Evolutionary conservation across 2,329 filamentous ascomycete genomes (phyloP), one percentile per base, ranked within the genome.

Genomic region (Cryphonectria radicalis): DNA sequence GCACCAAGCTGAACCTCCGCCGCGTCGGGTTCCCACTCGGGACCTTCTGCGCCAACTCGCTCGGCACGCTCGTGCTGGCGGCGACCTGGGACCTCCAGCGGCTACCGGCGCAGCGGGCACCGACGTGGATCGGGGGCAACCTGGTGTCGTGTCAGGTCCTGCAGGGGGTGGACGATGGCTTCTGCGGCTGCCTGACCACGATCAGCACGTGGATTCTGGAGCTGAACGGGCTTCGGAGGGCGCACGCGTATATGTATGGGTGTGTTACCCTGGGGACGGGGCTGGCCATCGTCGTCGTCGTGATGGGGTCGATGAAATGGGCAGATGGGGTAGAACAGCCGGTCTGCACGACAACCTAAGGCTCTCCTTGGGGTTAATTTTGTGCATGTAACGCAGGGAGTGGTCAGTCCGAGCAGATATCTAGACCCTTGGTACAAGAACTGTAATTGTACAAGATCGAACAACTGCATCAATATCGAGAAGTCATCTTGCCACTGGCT

Each of bases 271-370:
- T 95, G 4, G 77, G 83, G 0, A 83, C 84, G 0, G 88, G 86
- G 2, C 77, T 94, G 70, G 84, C 83, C 19, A 74, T 91, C 19
- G 79, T 93, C 84, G 84, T 94, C 28, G 83, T 89, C 1, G 86
- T 95, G 25, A 93, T 95, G 90, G 93, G 93, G 0, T 90, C 90
- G 72, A 81, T 95, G 77, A 82, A 87, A 72, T 97, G 93, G 93
- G 91, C 35, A 1, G 3, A 50, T n/a, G 46, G 46, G 17, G 17
- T 50, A 50, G 46, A 50, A 50, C 46, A 50, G 46, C 46, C 46
- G 22, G 46, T 50, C 19, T 50, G 46, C 46, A 50, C 46, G 7
- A 22, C 17, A 8, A 8, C n/a, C 6, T 50, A 14, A 50, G 46
- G 19, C 17, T 50, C 11, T 19, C n/a, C n/a, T n/a, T n/a, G n/a